Evolutionary conservation across 2,329 filamentous ascomycete species (phyloP), one percentile per base, ranked within the genome.

Genomic region (Basipetospora sp.): DNA sequence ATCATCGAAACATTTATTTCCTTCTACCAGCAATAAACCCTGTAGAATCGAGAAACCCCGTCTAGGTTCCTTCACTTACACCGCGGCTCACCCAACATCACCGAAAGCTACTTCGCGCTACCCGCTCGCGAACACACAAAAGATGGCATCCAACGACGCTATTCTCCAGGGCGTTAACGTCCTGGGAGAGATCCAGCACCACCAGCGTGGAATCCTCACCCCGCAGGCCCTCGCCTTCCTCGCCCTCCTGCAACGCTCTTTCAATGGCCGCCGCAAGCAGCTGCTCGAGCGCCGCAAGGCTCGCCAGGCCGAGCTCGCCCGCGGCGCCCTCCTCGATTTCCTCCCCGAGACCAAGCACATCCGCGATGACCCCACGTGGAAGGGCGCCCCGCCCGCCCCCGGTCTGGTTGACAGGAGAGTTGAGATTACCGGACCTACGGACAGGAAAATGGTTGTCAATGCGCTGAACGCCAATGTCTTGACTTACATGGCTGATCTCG

Each of bases 401-500:
- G 90, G 90, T 41, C 72, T 96, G 40, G 77, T 94, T 31, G 90
- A 98, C 65, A 80, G 90, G 47, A 77, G 90, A 43, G 83, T 94
- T 22, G 90, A 98, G 67, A 98, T 96, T 53, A 98, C 90, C 4
- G 90, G 90, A 8, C 90, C 90, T 1, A 94, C 87, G 5, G 90
- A 96, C 62, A 74, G 90, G 48, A 98, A 96, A 73, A 98, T 98
- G 90, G 86, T 96, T 34, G 84, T 96, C 45, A 98, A 98, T 58
- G 90, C 90, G 8, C 56, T 96, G 56, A 98, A 96, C 61, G 80
- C 88, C 32, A 74, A 96, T 53, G 90, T 96, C 17, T 96, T 83
- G 80, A 96, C 88, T 40, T 98, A 96, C 54, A 98, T 98, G 90
- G 90, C 90, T 34, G 90, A 98, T 62, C 93, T 98, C 48, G 90